These are phyloP conservation scores for Aspergillus incahuasiensis DNA, from an alignment of 495 filamentous ascomycete genomes.

Conservation along the genomic window DNA sequence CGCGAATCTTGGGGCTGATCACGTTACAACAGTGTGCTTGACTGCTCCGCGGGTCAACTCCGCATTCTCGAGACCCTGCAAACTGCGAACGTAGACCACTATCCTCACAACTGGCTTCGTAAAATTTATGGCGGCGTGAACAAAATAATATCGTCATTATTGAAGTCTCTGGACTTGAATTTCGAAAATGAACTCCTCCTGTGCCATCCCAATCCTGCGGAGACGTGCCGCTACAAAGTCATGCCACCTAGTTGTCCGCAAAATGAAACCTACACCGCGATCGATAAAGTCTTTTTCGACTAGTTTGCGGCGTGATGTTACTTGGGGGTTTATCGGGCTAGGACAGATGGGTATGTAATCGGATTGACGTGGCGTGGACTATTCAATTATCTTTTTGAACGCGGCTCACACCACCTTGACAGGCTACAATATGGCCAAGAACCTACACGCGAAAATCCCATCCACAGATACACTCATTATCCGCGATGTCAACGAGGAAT, in stretches of 20 bases:
- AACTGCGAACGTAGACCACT: neutral
- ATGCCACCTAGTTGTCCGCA: constrained; percentile 12
- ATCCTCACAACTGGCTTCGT: neutral
- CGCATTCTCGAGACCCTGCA: neutral
- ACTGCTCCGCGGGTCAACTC: neutral
- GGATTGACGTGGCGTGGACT: neutral
- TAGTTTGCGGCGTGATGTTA: constrained; percentile 50
- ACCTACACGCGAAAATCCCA: constrained; percentile 72
- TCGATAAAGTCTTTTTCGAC: constrained; percentile 50
- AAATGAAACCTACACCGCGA: constrained; percentile 13
- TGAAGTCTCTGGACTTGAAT: neutral
- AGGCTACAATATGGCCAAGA: constrained; percentile 87
- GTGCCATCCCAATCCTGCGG: constrained; percentile 17
- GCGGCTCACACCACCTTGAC: constrained; percentile 10
- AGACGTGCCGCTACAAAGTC: constrained; percentile 17
- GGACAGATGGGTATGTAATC: constrained; percentile 85
- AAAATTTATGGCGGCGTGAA: neutral
- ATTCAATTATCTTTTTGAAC: neutral
- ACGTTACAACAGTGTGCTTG: neutral
- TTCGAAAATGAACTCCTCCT: constrained; percentile 16
- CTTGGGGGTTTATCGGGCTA: constrained; percentile 80
- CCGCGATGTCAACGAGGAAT: constrained; percentile 67
- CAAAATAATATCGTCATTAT: neutral
- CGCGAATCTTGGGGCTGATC: constrained; percentile 7
- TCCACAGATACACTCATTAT: constrained; percentile 62